phyloP scores from a whole-genome alignment of 2,329 filamentous ascomycete species.

The Cytospora piceicola region DNA sequence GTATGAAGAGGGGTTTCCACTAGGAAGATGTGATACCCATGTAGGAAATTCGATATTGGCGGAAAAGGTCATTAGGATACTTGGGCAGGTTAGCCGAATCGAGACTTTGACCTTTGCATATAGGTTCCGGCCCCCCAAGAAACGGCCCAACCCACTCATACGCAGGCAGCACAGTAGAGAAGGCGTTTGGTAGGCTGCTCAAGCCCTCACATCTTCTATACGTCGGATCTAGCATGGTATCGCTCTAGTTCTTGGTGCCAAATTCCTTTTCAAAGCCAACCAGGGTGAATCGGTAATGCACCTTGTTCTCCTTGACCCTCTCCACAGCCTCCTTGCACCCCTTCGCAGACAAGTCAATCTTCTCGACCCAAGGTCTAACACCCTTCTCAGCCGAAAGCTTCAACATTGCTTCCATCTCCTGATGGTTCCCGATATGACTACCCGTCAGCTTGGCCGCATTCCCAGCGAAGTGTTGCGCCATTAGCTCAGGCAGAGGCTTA shows the following conservation, averaged over 20 bases:
- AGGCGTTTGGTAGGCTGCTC: neutral
- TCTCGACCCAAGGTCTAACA: constrained; percentile 35
- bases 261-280: constrained; percentile 71
- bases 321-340: constrained; percentile 72
- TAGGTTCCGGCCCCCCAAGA: neutral
- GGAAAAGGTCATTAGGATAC: neutral
- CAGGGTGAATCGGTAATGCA: constrained; percentile 73
- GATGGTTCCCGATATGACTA: constrained; percentile 64
- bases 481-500: constrained; percentile 49
- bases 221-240: neutral
- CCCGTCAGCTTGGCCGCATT: constrained; percentile 46
- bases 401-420: constrained; percentile 63
- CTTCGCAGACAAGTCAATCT: constrained; percentile 41
- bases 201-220: neutral
- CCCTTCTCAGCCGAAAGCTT: constrained; percentile 61
- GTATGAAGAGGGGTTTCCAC: constrained; percentile 37
- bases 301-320: constrained; percentile 71
- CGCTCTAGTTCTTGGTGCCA: constrained; percentile 29
- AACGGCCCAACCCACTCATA: neutral
- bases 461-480: constrained; percentile 46
- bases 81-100: no score
- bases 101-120: neutral
- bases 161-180: neutral
- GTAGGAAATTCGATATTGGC: neutral
- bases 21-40: neutral